phyloP scores from a whole-genome alignment of 495 filamentous ascomycete species.

The Symbiotaphrina buchneri region DNA sequence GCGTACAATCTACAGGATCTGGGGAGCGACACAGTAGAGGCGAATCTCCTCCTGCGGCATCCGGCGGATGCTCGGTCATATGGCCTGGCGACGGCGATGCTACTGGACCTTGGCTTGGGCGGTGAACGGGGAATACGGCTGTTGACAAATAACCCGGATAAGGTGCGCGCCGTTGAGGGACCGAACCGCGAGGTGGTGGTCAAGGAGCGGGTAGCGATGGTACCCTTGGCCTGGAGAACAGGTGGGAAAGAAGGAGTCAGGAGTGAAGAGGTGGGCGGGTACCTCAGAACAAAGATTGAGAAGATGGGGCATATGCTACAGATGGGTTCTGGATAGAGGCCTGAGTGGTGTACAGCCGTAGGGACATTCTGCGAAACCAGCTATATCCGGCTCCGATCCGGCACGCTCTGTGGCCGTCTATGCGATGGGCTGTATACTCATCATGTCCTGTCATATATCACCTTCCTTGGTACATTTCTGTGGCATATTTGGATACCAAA shows the following conservation, averaged over 20 bases:
- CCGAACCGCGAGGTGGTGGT: conserved; percentile 71
- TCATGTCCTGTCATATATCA: no score
- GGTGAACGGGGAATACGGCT: conserved; percentile 50
- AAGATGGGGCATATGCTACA: background rate
- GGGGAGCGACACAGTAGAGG: conserved; percentile 87
- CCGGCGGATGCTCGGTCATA: conserved; percentile 90
- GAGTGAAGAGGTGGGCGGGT: conserved; percentile 76
- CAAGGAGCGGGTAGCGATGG: conserved; percentile 80
- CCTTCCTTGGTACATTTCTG: no score
- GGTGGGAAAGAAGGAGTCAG: conserved; percentile 62
- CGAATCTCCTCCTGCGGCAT: conserved; percentile 76
- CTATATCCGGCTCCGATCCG: no score
- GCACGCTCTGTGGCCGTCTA: no score
- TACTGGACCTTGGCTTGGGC: conserved; percentile 58
- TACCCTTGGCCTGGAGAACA: conserved; percentile 79
- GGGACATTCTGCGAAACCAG: no score
- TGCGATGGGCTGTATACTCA: no score
- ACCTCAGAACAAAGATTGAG: conserved; percentile 74
- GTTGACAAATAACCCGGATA: conserved; percentile 96
- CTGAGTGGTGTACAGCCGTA: no score
- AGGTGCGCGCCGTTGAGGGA: conserved; percentile 84
- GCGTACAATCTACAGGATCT: conserved; percentile 96
- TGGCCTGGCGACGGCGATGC: conserved; percentile 83
- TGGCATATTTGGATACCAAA: no score
- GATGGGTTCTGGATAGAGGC: no score